Conservation (phyloP, 352 stramenopile genomes). For the Poterioochromonas sp. region DNA sequence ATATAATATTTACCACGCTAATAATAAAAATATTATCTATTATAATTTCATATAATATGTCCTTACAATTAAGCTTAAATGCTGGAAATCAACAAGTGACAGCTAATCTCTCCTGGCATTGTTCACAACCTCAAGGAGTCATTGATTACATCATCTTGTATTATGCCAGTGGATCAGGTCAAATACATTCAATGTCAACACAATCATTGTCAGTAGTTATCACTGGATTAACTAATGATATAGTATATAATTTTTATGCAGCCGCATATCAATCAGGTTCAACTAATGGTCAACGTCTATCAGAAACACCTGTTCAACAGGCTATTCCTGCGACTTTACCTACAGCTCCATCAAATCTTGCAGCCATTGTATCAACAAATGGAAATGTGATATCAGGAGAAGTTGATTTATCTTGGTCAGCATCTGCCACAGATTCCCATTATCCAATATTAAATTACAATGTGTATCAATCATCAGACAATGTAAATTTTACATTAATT, state of each 20-base stretch:
- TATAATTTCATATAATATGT: background rate
- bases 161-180: background rate
- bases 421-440: background rate
- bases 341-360: background rate
- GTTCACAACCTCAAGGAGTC: background rate
- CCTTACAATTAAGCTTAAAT: background rate
- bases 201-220: background rate
- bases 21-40: background rate
- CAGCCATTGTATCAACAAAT: background rate
- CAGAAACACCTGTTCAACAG: background rate
- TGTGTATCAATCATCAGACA: background rate
- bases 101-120: background rate
- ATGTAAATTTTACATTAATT: background rate
- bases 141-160: background rate
- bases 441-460: background rate
- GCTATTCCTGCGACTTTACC: background rate
- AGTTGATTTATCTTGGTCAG: background rate
- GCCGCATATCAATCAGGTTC: background rate
- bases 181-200: background rate
- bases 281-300: background rate
- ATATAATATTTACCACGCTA: too few relatives aligned
- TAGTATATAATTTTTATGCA: background rate
- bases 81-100: background rate
- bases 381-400: background rate
- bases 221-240: background rate